Base-by-base conservation (phyloP, 257 asterid genomes). In the Lycium barbarum region DNA sequence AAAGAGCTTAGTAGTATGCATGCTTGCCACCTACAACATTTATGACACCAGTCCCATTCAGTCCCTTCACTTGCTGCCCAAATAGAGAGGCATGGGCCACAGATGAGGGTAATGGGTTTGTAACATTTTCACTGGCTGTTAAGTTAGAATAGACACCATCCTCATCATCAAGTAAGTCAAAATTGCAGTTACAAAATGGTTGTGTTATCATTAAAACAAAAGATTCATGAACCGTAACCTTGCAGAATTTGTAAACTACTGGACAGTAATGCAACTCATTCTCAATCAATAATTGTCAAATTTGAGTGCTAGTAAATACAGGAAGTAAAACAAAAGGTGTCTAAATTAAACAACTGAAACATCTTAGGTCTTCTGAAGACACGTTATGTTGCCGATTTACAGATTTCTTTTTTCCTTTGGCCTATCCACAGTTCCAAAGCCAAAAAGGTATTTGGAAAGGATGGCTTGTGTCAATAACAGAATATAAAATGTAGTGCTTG, bases 291-390 rank as follows among this genome's bases (percentile, higher is more conserved):
- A 7, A 57, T n/a, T 63, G 65, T 67, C 13, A 51, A 63, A 73
- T 40, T 14, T 83, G 71, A 53, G 71, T 35, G 53, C 81, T 82
- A n/a, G 71, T 86, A 83, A 80, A 72, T 14, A 61, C 73, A 70
- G 49, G 17, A 51, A 70, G 33, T 9, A 53, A 26, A 86, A 79
- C 40, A 58, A 78, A 86, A 62, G 63, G 55, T 79, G 11, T 68
- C 70, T 59, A 65, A 20, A 43, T 18, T 81, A 81, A 76, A 81
- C 84, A 81, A 81, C 45, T 61, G 40, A 65, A 81, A 81, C 59
- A 62, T 81, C 38, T 61, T 59, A 59, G 2, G 7, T 38, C 53
- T 63, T 59, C 22, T 18, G 58, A 81, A 45, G 53, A 81, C 26
- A 81, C 22, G 73, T 61, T 40, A 61, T 61, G 47, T 43, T 81